phyloP scores from a whole-genome alignment of 768 basidiomycete species.

The Boletellus emodensis region DNA sequence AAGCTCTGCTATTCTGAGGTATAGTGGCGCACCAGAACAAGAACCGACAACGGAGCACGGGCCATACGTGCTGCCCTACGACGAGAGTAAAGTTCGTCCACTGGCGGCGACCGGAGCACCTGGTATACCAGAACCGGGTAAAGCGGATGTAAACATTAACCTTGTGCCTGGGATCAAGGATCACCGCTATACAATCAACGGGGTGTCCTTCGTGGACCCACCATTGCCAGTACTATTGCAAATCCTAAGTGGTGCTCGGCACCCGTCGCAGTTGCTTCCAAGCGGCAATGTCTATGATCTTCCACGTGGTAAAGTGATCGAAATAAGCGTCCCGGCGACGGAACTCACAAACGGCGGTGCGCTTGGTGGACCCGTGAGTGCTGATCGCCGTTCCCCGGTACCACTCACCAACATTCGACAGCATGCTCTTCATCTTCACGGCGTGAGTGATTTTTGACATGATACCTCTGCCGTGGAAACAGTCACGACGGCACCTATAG shows the following conservation, averaged over 20 bases:
- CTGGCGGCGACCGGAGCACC: slow-evolving; percentile 15
- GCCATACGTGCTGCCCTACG: slow-evolving; percentile 23
- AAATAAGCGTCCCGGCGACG: slow-evolving; percentile 36
- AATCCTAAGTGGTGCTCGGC: neutral
- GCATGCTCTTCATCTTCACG: slow-evolving; percentile 44
- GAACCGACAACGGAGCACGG: slow-evolving; percentile 13
- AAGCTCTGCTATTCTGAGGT: slow-evolving; percentile 49
- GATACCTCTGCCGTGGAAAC: neutral
- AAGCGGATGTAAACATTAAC: neutral
- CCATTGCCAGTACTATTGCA: neutral
- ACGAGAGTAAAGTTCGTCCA: slow-evolving; percentile 36
- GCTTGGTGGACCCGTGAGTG: slow-evolving; percentile 11
- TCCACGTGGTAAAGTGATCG: slow-evolving; percentile 41
- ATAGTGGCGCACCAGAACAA: slow-evolving; percentile 35
- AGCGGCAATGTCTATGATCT: slow-evolving; percentile 38
- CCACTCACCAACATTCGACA: neutral
- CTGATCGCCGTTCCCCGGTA: neutral
- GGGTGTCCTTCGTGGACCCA: neutral
- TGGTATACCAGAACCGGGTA: neutral
- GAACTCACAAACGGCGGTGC: slow-evolving; percentile 7
- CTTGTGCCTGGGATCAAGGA: neutral
- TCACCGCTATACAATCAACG: neutral
- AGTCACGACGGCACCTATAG: slow-evolving; percentile 15
- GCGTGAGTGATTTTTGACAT: slow-evolving; percentile 28
- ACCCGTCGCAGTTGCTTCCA: slow-evolving; percentile 30